These are phyloP conservation scores for Neurospora hispaniola DNA, from an alignment of 495 filamentous ascomycete genomes.

Conservation along the genomic window DNA sequence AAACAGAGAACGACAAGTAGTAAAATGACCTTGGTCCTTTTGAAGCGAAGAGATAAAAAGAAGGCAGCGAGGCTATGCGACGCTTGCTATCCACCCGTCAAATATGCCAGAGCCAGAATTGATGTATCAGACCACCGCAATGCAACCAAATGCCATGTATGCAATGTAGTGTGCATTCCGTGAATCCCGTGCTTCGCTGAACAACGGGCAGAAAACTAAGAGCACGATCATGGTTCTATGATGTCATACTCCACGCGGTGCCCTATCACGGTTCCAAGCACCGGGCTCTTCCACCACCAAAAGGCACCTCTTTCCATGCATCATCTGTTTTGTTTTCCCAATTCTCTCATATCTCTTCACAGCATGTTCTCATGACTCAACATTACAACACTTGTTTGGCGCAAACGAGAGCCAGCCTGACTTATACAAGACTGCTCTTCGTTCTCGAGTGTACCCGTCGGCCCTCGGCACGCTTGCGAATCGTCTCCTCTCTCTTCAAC, in stretches of 20 bases:
- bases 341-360: neutral
- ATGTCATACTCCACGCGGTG: neutral
- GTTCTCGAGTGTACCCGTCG: slow-evolving; percentile 39
- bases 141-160: neutral
- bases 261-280: neutral
- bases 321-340: neutral
- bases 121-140: neutral
- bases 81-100: neutral
- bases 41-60: neutral
- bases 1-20: neutral
- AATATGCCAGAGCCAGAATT: neutral
- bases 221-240: neutral
- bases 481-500: slow-evolving; percentile 47
- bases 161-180: neutral
- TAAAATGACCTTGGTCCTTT: neutral
- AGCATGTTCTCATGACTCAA: neutral
- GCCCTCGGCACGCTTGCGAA: slow-evolving; percentile 21
- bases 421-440: slow-evolving; percentile 43
- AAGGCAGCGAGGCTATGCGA: neutral
- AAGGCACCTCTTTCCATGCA: neutral
- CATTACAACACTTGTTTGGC: neutral
- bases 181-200: neutral
- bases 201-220: neutral
- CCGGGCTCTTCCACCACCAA: neutral
- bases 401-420: neutral